phyloP scores from a whole-genome alignment of 768 basidiomycete genomes.

The Lentinula raphanica region DNA sequence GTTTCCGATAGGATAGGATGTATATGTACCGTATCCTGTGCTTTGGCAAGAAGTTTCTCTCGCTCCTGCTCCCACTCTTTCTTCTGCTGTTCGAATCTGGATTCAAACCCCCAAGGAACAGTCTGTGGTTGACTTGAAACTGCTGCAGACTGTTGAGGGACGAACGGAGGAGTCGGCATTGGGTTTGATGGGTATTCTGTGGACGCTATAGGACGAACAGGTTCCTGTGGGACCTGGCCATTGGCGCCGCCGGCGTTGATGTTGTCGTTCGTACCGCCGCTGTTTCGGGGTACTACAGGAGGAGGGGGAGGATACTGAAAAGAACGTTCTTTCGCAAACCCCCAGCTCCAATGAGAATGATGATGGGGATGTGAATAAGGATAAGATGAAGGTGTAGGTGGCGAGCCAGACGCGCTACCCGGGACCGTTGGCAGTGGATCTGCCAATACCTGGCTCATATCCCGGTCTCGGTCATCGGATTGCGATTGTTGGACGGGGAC shows the following conservation, averaged over 20 bases:
- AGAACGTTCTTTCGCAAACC: slow-evolving; percentile 4
- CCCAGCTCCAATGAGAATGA: slow-evolving; percentile 8
- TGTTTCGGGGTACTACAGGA: not conserved
- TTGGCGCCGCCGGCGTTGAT: not conserved
- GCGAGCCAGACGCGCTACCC: not conserved
- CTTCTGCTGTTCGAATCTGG: slow-evolving; percentile 6
- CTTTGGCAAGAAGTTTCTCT: slow-evolving; percentile 41
- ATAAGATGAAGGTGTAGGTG: not conserved
- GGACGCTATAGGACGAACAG: slow-evolving; percentile 5
- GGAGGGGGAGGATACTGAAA: slow-evolving; percentile 1
- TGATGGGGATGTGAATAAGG: slow-evolving; percentile 7
- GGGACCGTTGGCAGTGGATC: slow-evolving; percentile 2
- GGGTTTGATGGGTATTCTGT: slow-evolving; percentile 1
- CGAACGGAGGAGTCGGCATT: not conserved
- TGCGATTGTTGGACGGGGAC: slow-evolving; percentile 6
- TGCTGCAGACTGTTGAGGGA: not conserved
- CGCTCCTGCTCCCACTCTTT: slow-evolving; percentile 42
- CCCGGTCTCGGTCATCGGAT: slow-evolving; percentile 8
- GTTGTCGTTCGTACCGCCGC: not conserved
- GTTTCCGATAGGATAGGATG: not conserved
- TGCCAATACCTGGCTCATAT: not conserved
- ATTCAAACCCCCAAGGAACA: slow-evolving; percentile 6
- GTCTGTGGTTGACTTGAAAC: not conserved
- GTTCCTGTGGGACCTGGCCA: slow-evolving; percentile 1
- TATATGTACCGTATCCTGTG: slow-evolving; percentile 42